Conservation (phyloP, 192 early-diverging fungal genomes). For the Entophlyctis luteolus region DNA sequence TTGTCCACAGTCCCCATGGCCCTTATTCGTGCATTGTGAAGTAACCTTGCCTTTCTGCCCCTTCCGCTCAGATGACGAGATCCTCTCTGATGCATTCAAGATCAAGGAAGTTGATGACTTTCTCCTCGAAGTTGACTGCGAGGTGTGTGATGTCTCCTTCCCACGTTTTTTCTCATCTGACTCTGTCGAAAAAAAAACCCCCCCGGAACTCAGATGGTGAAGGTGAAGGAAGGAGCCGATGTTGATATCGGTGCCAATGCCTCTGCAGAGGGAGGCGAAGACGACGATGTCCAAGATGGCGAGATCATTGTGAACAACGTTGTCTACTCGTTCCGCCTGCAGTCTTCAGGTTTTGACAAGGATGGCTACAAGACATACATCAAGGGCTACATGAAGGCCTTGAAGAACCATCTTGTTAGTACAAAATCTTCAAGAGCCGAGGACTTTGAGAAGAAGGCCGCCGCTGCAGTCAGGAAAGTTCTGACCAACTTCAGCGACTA, state of each 20-base stretch:
- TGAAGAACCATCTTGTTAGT: slow-evolving; percentile 62
- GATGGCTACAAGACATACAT: slow-evolving; percentile 86
- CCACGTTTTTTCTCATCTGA: not conserved
- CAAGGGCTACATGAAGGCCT: slow-evolving; percentile 88
- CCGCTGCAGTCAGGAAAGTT: slow-evolving; percentile 71
- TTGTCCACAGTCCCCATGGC: too few relatives aligned
- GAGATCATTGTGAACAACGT: slow-evolving; percentile 77
- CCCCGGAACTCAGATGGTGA: slow-evolving; percentile 51
- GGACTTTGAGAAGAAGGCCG: slow-evolving; percentile 62
- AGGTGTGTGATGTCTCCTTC: slow-evolving; percentile 48
- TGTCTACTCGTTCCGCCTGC: slow-evolving; percentile 74
- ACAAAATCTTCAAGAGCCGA: slow-evolving; percentile 57
- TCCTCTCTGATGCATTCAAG: slow-evolving; percentile 85
- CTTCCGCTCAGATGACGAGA: slow-evolving; percentile 69
- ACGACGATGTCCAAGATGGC: slow-evolving; percentile 62
- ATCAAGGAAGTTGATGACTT: slow-evolving; percentile 62
- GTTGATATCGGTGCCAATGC: slow-evolving; percentile 91
- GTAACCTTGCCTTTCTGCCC: not conserved
- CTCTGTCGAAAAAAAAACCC: not conserved
- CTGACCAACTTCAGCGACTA: slow-evolving; percentile 80
- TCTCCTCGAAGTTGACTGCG: slow-evolving; percentile 74
- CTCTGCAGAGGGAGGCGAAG: slow-evolving; percentile 72
- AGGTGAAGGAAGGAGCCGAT: slow-evolving; percentile 60
- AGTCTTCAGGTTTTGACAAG: slow-evolving; percentile 78
- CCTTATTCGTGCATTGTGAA: not conserved